Evolutionary conservation across 345 rosid genomes (phyloP).

Genomic region (Corchorus capsularis): DNA sequence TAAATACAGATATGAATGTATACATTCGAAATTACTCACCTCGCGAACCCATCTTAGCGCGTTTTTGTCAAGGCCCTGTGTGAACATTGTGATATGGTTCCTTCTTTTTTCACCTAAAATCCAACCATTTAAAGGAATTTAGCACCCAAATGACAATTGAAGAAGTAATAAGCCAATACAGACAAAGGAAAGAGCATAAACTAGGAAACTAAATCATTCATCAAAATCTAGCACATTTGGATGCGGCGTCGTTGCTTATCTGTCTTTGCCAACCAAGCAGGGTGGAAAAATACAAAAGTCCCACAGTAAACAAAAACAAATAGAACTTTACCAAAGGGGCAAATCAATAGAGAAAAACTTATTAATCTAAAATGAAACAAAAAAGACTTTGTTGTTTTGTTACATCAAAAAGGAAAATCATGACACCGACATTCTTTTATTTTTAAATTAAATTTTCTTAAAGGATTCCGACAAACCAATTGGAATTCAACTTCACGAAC

Average conservation of each 20-base stretch:
- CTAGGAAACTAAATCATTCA: neutral
- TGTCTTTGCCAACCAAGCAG: neutral
- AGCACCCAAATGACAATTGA: neutral
- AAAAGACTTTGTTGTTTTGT: neutral
- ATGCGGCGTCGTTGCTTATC: neutral
- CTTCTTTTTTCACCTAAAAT: slow-evolving; percentile 27
- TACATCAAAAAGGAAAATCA: neutral
- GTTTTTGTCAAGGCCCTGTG: slow-evolving; percentile 43
- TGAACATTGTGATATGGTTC: slow-evolving; percentile 38
- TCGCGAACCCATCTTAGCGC: slow-evolving; percentile 48
- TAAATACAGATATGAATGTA: neutral
- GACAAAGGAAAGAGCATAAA: neutral
- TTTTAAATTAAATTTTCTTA: neutral
- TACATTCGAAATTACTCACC: slow-evolving; percentile 29
- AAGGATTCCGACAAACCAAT: slow-evolving; percentile 10
- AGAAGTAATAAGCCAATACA: neutral
- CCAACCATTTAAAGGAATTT: slow-evolving; percentile 15
- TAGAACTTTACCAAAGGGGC: neutral
- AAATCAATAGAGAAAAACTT: neutral
- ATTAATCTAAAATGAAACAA: neutral
- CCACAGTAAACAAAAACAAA: neutral
- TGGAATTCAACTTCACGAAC: slow-evolving; percentile 10
- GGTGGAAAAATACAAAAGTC: neutral
- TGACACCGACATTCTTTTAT: neutral
- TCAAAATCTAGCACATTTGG: neutral